Evolutionary conservation across 2,329 filamentous ascomycete species (phyloP), one percentile per base, ranked within the genome.

Genomic region (Fonsecaea nubica): DNA sequence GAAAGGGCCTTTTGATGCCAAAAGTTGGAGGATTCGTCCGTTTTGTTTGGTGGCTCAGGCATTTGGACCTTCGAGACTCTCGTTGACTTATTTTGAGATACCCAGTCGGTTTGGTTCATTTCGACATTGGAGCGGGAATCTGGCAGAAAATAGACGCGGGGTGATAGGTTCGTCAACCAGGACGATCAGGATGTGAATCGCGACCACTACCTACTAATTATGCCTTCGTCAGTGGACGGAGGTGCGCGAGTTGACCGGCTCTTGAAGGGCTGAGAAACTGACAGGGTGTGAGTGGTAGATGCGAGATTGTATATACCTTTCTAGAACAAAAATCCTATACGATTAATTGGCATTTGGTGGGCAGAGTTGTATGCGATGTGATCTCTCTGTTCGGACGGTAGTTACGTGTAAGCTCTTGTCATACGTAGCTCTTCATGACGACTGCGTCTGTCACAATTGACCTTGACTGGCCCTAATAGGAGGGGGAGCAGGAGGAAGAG

Each of bases 61-160:
- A 61, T 56, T 54, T 57, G 61, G 53, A 63, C 65, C 65, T 61
- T 58, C 53, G 61, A 64, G 62, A 59, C 62, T 6, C 33, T 25
- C 25, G 32, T 54, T 50, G 18, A 52, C 52, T 58, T 36, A 15
- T 53, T 64, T 58, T 55, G 30, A 64, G 62, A 64, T 64, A 64
- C 62, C 62, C 45, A 38, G 30, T 35, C 21, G 18, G 18, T 64
- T 58, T 64, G 52, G 58, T 62, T 62, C 36, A 36, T 21, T 59
- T 52, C 30, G 32, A 35, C 21, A 32, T 54, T 42, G 33, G 48
- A 25, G 25, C 13, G 12, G 48, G 10, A 62, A 48, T 42, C 30
- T 33, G 35, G 13, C 18, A 13, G 48, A 33, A 36, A 54, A 54
- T 61, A 53, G 50, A 62, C 13, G 18, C 52, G 57, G 42, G 5